Evolutionary conservation across 371 early-diverging fungal genomes (phyloP).

Genomic region (Circinella umbellata): DNA sequence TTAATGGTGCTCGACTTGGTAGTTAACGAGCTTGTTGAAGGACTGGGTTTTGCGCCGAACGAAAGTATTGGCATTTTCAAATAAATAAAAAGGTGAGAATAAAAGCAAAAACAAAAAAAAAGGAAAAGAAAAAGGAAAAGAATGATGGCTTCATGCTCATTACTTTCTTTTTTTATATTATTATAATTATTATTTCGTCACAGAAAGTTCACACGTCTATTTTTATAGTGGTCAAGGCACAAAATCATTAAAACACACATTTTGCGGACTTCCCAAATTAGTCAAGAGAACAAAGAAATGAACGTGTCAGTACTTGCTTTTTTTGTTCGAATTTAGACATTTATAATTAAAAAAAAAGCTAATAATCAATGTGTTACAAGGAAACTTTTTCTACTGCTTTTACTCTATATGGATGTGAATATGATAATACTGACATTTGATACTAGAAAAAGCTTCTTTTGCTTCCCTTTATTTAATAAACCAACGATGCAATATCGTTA

Average conservation of each 20-base stretch:
- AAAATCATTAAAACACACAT: background rate
- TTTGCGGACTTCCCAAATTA: background rate
- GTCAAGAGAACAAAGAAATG: too few relatives aligned
- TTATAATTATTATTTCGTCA: background rate
- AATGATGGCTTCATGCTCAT: background rate
- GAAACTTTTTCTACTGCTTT: too few relatives aligned
- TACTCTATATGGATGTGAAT: too few relatives aligned
- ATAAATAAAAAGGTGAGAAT: background rate
- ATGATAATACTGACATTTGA: too few relatives aligned
- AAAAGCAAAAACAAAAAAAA: background rate
- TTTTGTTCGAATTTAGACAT: too few relatives aligned
- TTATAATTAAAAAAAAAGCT: too few relatives aligned
- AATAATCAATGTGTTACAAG: too few relatives aligned
- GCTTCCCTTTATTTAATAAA: too few relatives aligned
- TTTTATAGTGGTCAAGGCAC: conserved; percentile 8
- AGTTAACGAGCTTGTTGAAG: background rate
- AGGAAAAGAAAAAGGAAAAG: background rate
- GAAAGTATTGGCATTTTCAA: background rate
- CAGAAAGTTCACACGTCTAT: conserved; percentile 2
- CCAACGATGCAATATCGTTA: too few relatives aligned
- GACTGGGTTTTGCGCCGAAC: background rate
- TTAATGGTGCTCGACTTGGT: background rate
- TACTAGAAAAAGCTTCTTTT: too few relatives aligned
- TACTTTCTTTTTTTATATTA: background rate
- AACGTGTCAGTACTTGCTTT: too few relatives aligned